phyloP scores from a whole-genome alignment of 805 yeast species.

The Saccharomycopsis vini region DNA sequence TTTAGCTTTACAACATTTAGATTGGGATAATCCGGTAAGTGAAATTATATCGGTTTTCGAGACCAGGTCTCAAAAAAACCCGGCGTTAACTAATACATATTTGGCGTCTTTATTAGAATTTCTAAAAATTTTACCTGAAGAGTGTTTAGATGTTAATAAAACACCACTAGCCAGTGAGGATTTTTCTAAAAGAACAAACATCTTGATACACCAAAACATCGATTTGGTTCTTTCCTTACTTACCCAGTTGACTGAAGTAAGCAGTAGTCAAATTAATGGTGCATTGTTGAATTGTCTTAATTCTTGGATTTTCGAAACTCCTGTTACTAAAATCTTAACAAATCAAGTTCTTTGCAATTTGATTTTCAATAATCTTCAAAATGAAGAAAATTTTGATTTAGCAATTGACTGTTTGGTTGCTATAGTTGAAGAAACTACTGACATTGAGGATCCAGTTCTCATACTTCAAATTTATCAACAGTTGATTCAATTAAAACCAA shows the following conservation, averaged over 20 bases:
- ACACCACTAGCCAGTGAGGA: constrained; percentile 79
- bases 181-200: constrained; percentile 52
- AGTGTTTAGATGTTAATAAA: constrained; percentile 65
- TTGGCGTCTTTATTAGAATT: constrained; percentile 56
- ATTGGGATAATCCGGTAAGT: constrained; percentile 62
- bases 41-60: constrained; percentile 50
- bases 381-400: constrained; percentile 55
- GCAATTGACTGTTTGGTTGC: constrained; percentile 83
- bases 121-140: constrained; percentile 85
- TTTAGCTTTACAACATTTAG: constrained; percentile 64
- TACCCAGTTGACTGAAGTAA: constrained; percentile 29
- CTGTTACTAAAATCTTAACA: constrained; percentile 58
- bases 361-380: constrained; percentile 51
- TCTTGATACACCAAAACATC: constrained; percentile 58
- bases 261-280: constrained; percentile 27
- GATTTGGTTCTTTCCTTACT: constrained; percentile 58
- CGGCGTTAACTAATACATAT: constrained; percentile 5
- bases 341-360: constrained; percentile 57
- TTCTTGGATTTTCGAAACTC: constrained; percentile 87
- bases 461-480: constrained; percentile 54
- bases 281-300: constrained; percentile 66
- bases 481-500: constrained; percentile 50
- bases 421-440: constrained; percentile 73
- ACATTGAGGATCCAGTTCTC: constrained; percentile 52
- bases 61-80: constrained; percentile 10